phyloP scores from a whole-genome alignment of 352 stramenopile genomes.

The Phytopythium ostracodes region DNA sequence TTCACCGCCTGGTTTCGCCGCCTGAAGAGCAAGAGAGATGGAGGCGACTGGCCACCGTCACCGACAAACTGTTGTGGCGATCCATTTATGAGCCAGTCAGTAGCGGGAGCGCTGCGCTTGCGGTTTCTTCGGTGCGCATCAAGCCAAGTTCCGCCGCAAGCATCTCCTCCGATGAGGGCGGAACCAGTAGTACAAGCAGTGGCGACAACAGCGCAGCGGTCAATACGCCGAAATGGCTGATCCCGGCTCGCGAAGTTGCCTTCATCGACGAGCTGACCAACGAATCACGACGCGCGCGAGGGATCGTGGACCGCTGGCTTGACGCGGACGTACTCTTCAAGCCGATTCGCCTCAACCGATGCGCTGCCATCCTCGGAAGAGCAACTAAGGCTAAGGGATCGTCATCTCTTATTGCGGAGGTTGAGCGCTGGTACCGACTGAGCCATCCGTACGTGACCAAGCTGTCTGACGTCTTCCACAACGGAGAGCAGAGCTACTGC shows the following conservation, averaged over 20 bases:
- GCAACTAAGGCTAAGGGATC: background rate
- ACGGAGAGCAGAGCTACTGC: slow-evolving; percentile 10
- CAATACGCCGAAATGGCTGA: background rate
- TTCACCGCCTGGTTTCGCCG: background rate
- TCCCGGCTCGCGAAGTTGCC: slow-evolving; percentile 1
- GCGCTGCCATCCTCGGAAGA: background rate
- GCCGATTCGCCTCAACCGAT: background rate
- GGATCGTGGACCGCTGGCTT: background rate
- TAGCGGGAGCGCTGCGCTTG: background rate
- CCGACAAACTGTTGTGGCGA: background rate
- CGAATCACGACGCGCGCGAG: background rate
- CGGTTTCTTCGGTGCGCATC: background rate
- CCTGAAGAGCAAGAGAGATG: slow-evolving; percentile 4
- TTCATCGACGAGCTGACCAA: background rate
- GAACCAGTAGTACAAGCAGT: background rate
- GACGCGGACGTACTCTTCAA: slow-evolving; percentile 3
- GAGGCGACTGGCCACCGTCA: background rate
- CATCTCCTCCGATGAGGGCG: background rate
- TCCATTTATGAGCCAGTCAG: slow-evolving; percentile 1
- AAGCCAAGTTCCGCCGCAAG: background rate
- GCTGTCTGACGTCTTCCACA: slow-evolving; percentile 21
- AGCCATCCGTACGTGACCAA: slow-evolving; percentile 20
- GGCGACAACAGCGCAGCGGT: background rate
- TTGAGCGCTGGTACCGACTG: slow-evolving; percentile 14
- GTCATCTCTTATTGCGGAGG: slow-evolving; percentile 10